Conservation (phyloP, 257 asterid species). For the Solanum ossicruentum region DNA sequence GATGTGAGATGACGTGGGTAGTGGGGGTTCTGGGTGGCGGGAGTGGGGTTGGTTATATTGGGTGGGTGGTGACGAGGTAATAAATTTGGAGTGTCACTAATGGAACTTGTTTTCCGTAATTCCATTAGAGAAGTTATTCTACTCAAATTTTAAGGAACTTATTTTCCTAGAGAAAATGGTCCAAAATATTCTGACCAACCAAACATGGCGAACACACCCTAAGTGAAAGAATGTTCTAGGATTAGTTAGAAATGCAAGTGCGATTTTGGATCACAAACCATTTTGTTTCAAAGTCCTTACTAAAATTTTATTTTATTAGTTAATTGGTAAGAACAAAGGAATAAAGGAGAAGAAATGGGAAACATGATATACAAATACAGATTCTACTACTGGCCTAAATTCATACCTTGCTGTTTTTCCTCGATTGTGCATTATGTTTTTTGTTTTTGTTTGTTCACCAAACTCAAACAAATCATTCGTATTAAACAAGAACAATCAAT, state of each 20-base stretch:
- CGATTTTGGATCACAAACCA: neutral
- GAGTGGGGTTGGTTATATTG: neutral
- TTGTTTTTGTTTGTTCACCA: no score
- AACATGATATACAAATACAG: neutral
- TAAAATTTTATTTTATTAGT: neutral
- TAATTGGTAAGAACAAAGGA: neutral
- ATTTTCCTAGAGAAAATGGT: neutral
- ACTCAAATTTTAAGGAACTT: neutral
- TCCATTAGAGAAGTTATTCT: neutral
- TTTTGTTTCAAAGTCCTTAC: neutral
- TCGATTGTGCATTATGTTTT: neutral
- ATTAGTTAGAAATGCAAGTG: neutral
- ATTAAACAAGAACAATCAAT: no score
- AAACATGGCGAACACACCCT: neutral
- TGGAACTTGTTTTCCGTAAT: no score
- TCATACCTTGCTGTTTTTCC: neutral
- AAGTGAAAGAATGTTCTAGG: neutral
- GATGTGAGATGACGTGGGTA: neutral
- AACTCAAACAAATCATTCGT: no score
- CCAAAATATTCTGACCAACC: neutral
- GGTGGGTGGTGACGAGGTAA: neutral
- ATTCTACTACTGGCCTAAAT: neutral
- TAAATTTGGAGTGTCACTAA: neutral
- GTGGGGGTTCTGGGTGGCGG: neutral
- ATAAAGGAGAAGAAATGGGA: neutral